Conservation (phyloP, 257 asterid species). For the Ophiorrhiza pumila region DNA sequence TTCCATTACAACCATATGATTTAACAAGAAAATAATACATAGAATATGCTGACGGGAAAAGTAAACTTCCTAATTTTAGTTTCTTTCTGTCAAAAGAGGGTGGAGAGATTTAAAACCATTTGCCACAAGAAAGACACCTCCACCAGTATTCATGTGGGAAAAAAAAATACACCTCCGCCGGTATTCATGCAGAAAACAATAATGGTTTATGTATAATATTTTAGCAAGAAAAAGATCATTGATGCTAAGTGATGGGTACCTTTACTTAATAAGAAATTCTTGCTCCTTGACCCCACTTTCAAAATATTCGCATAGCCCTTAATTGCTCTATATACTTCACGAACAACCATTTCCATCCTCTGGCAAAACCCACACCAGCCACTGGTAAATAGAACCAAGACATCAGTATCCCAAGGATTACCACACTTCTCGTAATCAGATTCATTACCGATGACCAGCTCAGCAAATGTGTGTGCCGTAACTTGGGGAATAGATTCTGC, state of each 20-base stretch:
- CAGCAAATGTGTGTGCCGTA: slow-evolving; percentile 57
- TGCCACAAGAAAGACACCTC: background rate
- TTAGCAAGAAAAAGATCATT: background rate
- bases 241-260: slow-evolving; percentile 29
- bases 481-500: slow-evolving; percentile 70
- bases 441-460: slow-evolving; percentile 56
- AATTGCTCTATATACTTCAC: slow-evolving; percentile 80
- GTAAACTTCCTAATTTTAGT: background rate
- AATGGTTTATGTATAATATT: background rate
- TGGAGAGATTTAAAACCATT: background rate
- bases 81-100: background rate
- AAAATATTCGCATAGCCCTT: slow-evolving; percentile 45
- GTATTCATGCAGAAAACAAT: background rate
- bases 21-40: background rate
- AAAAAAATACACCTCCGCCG: background rate
- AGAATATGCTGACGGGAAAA: background rate
- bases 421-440: slow-evolving; percentile 43
- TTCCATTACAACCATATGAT: background rate
- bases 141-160: background rate
- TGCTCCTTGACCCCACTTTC: slow-evolving; percentile 41
- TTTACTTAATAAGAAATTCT: slow-evolving; percentile 31
- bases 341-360: slow-evolving; percentile 90
- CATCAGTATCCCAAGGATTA: slow-evolving; percentile 51
- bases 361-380: slow-evolving; percentile 98
- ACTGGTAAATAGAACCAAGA: slow-evolving; percentile 76